phyloP scores from a whole-genome alignment of 2,329 filamentous ascomycete genomes.

The Aspergillus pseudoviridinutans region DNA sequence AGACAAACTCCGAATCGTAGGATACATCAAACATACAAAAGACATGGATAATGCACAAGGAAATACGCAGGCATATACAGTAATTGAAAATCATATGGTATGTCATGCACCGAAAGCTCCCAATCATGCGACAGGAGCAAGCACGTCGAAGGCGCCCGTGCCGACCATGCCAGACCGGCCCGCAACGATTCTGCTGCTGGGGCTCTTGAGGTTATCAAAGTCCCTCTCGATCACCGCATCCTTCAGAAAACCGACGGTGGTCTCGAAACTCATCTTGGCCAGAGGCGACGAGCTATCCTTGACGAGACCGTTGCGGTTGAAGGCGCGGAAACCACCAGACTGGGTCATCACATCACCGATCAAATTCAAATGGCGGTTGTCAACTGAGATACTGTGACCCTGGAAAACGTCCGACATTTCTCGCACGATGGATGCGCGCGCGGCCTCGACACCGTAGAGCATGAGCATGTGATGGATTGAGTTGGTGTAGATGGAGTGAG shows the following conservation, averaged over 20 bases:
- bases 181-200: slow-evolving; percentile 83
- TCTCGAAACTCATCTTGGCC: slow-evolving; percentile 99
- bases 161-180: slow-evolving; percentile 78
- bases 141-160: slow-evolving; percentile 87
- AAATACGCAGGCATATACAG: slow-evolving; percentile 18
- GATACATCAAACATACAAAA: slow-evolving; percentile 27
- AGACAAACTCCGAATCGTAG: slow-evolving; percentile 36
- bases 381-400: slow-evolving; percentile 87
- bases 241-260: slow-evolving; percentile 86
- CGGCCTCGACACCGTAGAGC: slow-evolving; percentile 90
- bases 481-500: slow-evolving; percentile 83
- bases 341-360: slow-evolving; percentile 99
- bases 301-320: slow-evolving; percentile 81
- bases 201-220: slow-evolving; percentile 80
- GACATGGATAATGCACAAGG: slow-evolving; percentile 8
- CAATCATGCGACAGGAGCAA: slow-evolving; percentile 50
- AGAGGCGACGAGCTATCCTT: slow-evolving; percentile 83
- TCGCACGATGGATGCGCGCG: slow-evolving; percentile 76
- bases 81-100: slow-evolving; percentile 12
- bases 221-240: slow-evolving; percentile 89
- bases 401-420: slow-evolving; percentile 84
- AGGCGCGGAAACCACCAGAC: slow-evolving; percentile 80
- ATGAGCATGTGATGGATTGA: slow-evolving; percentile 81
- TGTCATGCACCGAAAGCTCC: slow-evolving; percentile 9
- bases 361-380: slow-evolving; percentile 86